These are phyloP conservation scores for Camptophora hylomeconis DNA, from an alignment of 2,329 filamentous ascomycete species.

Conservation along the genomic window DNA sequence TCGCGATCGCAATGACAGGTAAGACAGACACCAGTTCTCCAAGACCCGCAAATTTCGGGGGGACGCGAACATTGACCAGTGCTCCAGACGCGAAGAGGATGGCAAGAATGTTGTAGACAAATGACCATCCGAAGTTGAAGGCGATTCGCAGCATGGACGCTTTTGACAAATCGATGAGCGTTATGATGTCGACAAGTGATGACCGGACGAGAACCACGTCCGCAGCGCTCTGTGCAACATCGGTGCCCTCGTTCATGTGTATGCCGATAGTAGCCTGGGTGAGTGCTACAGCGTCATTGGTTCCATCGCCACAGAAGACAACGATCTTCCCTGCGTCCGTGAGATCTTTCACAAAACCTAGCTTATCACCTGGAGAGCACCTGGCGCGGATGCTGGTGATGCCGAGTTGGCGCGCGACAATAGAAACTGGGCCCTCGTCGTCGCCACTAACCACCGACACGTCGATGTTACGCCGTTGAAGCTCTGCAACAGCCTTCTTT, in stretches of 20 bases:
- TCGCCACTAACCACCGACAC: slow-evolving; percentile 51
- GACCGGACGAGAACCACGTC: slow-evolving; percentile 56
- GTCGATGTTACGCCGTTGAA: slow-evolving; percentile 35
- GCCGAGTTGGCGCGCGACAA: slow-evolving; percentile 30
- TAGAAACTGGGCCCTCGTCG: slow-evolving; percentile 33
- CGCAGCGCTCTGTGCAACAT: slow-evolving; percentile 53
- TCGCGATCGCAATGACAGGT: slow-evolving; percentile 50
- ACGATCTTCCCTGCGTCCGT: slow-evolving; percentile 24
- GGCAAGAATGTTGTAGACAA: slow-evolving; percentile 56
- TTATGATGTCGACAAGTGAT: slow-evolving; percentile 42
- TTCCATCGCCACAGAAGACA: slow-evolving; percentile 67
- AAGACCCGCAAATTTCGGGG: slow-evolving; percentile 52
- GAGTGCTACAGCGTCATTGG: slow-evolving; percentile 63
- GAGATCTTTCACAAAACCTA: slow-evolving; percentile 35
- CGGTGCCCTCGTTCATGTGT: slow-evolving; percentile 50
- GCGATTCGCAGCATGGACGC: slow-evolving; percentile 35
- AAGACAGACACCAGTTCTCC: slow-evolving; percentile 63
- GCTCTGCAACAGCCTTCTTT: slow-evolving; percentile 36
- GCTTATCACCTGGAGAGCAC: slow-evolving; percentile 42
- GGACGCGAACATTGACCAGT: slow-evolving; percentile 46
- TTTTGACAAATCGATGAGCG: slow-evolving; percentile 41
- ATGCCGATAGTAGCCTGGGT: slow-evolving; percentile 59
- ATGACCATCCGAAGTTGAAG: slow-evolving; percentile 60
- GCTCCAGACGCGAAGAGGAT: slow-evolving; percentile 54
- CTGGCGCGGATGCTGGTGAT: slow-evolving; percentile 35